These are phyloP conservation scores for Aspergillus baeticus DNA, from an alignment of 495 filamentous ascomycete genomes.

Conservation along the genomic window DNA sequence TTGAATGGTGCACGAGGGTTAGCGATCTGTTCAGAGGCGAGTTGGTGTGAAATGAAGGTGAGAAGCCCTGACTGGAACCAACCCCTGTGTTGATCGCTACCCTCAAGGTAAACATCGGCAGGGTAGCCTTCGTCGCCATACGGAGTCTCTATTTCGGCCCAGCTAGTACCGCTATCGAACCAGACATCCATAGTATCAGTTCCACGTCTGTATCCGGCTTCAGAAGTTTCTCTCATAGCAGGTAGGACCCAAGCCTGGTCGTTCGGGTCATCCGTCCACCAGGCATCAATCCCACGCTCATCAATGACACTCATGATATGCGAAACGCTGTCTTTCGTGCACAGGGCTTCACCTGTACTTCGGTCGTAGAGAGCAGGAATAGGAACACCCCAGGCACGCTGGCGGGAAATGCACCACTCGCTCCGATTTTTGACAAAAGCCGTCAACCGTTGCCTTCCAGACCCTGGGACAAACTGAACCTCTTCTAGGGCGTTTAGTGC, in stretches of 20 bases:
- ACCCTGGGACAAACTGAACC: conserved; percentile 75
- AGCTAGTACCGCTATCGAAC: conserved; percentile 98
- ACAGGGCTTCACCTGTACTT: conserved; percentile 63
- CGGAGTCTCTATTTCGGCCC: conserved; percentile 59
- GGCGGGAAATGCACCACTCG: conserved; percentile 99
- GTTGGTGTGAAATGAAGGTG: conserved; percentile 68
- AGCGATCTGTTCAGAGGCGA: conserved; percentile 37
- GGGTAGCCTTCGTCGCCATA: conserved; percentile 50
- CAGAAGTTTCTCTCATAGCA: conserved; percentile 42
- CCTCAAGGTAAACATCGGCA: conserved; percentile 91
- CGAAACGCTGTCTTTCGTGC: conserved; percentile 74
- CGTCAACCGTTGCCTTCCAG: conserved; percentile 68
- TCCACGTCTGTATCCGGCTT: conserved; percentile 62
- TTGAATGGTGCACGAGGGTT: conserved; percentile 66
- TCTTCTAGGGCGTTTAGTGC: conserved; percentile 66
- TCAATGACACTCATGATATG: conserved; percentile 82
- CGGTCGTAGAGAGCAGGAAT: conserved; percentile 85
- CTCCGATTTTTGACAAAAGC: conserved; percentile 83
- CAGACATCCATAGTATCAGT: conserved; percentile 99
- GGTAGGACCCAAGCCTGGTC: conserved; percentile 72
- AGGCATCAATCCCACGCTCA: conserved; percentile 78
- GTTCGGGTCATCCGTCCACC: conserved; percentile 82
- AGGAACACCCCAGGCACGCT: conserved; percentile 93
- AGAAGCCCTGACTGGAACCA: conserved; percentile 99
- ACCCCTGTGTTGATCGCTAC: conserved; percentile 91